Percentiles rank a stretch among this genome's conserved stretches.
phyloP scores from a whole-genome alignment of 2,329 filamentous ascomycete species.

The Fusarium sacchari region DNA sequence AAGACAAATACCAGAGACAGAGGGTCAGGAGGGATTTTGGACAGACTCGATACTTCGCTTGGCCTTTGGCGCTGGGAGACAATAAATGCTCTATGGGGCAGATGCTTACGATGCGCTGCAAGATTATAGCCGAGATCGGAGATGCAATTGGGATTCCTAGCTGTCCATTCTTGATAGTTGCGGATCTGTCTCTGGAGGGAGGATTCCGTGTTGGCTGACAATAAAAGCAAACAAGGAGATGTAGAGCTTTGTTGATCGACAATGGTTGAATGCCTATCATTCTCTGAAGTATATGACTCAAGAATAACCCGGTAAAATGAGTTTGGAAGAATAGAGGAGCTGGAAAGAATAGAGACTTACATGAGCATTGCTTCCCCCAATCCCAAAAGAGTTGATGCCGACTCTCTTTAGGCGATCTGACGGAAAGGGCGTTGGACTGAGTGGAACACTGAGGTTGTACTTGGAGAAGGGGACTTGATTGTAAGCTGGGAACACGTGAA shows the following conservation, averaged over 20 bases:
- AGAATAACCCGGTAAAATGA: constrained; percentile 21
- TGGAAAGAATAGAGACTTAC: neutral
- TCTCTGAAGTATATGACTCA: constrained; percentile 4
- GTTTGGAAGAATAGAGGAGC: no score
- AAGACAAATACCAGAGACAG: constrained; percentile 36
- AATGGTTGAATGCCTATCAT: neutral
- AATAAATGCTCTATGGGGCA: constrained; percentile 28
- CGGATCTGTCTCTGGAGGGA: constrained; percentile 21
- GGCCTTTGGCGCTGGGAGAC: neutral
- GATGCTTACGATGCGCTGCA: constrained; percentile 42
- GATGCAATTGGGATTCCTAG: constrained; percentile 3
- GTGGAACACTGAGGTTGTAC: constrained; percentile 19
- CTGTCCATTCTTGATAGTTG: constrained; percentile 35
- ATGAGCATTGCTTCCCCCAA: constrained; percentile 44
- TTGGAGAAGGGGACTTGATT: neutral
- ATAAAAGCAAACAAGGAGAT: constrained; percentile 12
- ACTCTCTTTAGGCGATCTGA: neutral
- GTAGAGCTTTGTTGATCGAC: neutral
- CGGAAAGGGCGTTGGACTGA: constrained; percentile 23
- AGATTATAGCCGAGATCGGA: constrained; percentile 47
- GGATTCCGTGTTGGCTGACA: constrained; percentile 25
- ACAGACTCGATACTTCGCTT: constrained; percentile 16
- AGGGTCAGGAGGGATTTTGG: fast-evolving
- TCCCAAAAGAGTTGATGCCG: constrained; percentile 46
- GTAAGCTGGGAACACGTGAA: fast-evolving